Evolutionary conservation across 768 basidiomycete genomes (phyloP), one percentile per base, ranked within the genome.

Genomic region (Paxillus involutus): DNA sequence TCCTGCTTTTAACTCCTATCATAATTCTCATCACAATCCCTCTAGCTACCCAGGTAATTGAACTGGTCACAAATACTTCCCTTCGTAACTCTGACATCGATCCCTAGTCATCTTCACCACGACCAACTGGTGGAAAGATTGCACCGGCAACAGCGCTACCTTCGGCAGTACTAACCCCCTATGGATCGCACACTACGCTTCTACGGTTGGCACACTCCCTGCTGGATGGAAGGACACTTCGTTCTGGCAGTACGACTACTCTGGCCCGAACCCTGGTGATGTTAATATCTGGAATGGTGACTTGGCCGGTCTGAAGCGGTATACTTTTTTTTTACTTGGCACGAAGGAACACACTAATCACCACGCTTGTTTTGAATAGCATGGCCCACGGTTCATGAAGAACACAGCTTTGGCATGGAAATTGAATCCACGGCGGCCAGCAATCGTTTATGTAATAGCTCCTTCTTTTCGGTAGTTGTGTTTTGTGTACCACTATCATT

Each of bases 51-150:
- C 77, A 37, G 68, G 80, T 76, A 30, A 60, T 36, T 6, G 16
- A 21, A 36, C 2, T 37, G 26, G n/a, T 17, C 48, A 36, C 59
- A 66, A 35, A 47, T 37, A 26, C 40, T 42, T 17, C 40, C 4
- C 19, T 17, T 11, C 11, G 6, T 4, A 10, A 9, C 10, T 19
- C 39, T 40, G 32, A 17, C 16, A 11, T 19, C 13, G 42, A 33
- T 12, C 6, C 47, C 5, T 51, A 80, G 81, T 81, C 39, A 83
- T 86, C 52, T 86, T 86, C 58, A 81, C 81, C 29, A 83, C 80
- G 4, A 85, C 82, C 11, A 72, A 79, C 63, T 88, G 86, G 86
- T 88, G 86, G 86, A 79, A 59, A 10, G 76, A 74, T 9, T 88
- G 86, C 65, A 88, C 86, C 3, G 83, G 80, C 0, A 81, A 84